Conservation (phyloP, 73 alveolate genomes). For the Tetrahymena elliotti region DNA sequence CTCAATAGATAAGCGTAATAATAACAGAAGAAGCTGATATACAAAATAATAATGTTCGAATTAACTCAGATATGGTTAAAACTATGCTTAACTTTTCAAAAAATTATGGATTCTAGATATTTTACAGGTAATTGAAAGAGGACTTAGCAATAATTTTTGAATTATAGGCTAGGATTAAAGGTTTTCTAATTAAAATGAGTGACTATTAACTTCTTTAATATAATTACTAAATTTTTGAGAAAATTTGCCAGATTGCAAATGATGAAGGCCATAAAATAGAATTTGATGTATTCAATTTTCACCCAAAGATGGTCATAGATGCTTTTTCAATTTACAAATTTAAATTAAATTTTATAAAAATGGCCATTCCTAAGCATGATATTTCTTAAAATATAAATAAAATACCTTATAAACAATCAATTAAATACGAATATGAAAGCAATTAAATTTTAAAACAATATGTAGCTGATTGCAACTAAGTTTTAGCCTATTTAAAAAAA, state of each 20-base stretch:
- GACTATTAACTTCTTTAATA: background rate
- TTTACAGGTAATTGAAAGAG: background rate
- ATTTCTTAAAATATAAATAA: background rate
- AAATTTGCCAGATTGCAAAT: background rate
- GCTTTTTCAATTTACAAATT: background rate
- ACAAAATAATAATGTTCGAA: background rate
- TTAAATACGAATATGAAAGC: background rate
- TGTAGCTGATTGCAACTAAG: background rate
- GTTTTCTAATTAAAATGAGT: background rate
- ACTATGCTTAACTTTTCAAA: background rate
- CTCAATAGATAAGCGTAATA: background rate
- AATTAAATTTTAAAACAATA: background rate
- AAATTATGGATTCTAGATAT: background rate
- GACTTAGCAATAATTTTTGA: background rate
- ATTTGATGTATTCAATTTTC: background rate
- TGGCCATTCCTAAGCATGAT: background rate
- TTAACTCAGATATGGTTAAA: background rate
- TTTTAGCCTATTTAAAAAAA: background rate
- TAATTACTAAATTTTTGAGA: background rate
- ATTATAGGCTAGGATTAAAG: background rate
- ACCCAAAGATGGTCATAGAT: background rate
- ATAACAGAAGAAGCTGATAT: background rate
- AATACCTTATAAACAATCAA: too few species aligned
- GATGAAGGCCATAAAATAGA: background rate
- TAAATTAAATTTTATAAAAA: background rate